Evolutionary conservation across 768 basidiomycete genomes (phyloP), one percentile per base, ranked within the genome.

Genomic region (Polyporus arcularius): DNA sequence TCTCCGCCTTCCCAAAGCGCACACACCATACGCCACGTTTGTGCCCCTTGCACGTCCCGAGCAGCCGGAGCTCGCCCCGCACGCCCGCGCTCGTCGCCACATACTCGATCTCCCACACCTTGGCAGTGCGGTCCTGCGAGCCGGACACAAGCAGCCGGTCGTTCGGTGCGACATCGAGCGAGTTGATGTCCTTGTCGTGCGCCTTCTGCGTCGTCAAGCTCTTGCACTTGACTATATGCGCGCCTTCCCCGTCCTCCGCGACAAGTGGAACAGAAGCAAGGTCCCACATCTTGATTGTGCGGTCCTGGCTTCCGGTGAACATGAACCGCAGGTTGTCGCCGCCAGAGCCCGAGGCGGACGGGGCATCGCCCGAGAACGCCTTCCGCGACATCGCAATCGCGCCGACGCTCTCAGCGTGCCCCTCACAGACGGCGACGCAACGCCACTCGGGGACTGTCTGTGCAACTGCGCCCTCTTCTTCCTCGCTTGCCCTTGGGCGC

Each of bases 201-300:
- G 95, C 93, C 72, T 90, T 92, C 52, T 88, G 84, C 12, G 97
- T 98, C 38, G 83, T 82, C 38, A 98, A 78, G 63, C 93, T 93
- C 69, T 82, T 85, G 70, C 88, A 89, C 60, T 82, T 86, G 38
- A 78, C 55, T 26, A 75, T 63, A 46, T 78, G 71, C 26, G 61
- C 68, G 30, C 65, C 68, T 6, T 71, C 64, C 40, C 38, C 54
- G 28, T 59, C 62, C 46, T 56, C 63, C 8, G 60, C 53, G 21
- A 54, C 18, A 26, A 68, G 57, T 49, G 68, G 65, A 4, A 88
- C 74, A 14, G 76, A 71, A 0, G 82, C 77, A n/a, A 98, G 72
- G 74, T 98, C 94, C 97, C 97, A 99, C 87, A 98, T 90, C 75
- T 99, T 99, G 72, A 98, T 91, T 4, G 97, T 98, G 45, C 93